Conservation (phyloP, 108 stramenopile genomes). For the Cyclotella choctawhatcheeana region DNA sequence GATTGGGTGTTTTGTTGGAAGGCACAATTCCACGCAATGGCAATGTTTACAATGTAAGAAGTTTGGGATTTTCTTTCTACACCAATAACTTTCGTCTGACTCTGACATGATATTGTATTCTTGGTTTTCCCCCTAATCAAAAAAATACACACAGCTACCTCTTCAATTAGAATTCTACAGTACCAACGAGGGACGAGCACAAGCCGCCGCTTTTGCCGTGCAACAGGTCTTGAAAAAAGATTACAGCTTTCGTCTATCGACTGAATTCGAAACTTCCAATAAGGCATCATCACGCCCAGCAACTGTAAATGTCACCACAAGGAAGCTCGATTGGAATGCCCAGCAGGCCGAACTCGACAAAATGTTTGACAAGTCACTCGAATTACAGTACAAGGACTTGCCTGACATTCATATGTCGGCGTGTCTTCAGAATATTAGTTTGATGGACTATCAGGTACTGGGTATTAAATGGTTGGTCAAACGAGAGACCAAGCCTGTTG, state of each 20-base stretch:
- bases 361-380: constrained; percentile 67
- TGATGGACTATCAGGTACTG: constrained; percentile 56
- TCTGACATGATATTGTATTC: neutral
- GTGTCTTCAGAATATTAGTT: constrained; percentile 25
- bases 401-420: constrained; percentile 40
- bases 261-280: neutral
- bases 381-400: constrained; percentile 33
- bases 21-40: constrained; percentile 51
- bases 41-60: constrained; percentile 39
- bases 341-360: constrained; percentile 55
- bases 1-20: constrained; percentile 25
- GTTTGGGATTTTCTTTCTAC: too few relatives aligned
- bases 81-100: neutral
- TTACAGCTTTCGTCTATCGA: constrained; percentile 3
- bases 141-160: constrained; percentile 17
- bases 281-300: neutral
- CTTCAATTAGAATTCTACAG: constrained; percentile 45
- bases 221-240: constrained; percentile 1
- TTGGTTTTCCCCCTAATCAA: neutral
- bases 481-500: constrained; percentile 50
- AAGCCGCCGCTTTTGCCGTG: constrained; percentile 3
- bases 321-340: constrained; percentile 47
- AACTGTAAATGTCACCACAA: constrained; percentile 21
- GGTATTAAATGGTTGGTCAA: constrained; percentile 66
- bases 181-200: constrained; percentile 7